Conservation (phyloP, 2,329 filamentous ascomycete genomes). For the Chalaropsis thielavioides region DNA sequence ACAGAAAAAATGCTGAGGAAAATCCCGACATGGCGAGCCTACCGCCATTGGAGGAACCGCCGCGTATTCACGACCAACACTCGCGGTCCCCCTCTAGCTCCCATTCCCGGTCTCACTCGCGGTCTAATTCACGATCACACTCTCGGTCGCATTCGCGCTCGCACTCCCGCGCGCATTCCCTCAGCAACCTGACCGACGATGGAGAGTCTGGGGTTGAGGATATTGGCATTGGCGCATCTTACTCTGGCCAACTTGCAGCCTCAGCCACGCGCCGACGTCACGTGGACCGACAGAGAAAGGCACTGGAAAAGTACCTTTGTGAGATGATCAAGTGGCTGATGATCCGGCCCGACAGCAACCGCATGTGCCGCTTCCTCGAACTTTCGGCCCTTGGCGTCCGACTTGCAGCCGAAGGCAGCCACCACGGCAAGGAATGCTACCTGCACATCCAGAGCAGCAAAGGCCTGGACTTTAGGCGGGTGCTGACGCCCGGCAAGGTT, state of each 20-base stretch:
- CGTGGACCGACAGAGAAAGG: conserved; percentile 67
- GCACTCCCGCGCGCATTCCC: not conserved
- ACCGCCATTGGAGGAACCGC: conserved; percentile 23
- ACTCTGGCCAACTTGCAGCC: conserved; percentile 38
- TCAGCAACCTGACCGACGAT: conserved; percentile 28
- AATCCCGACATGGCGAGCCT: not conserved
- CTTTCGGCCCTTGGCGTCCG: conserved; percentile 86
- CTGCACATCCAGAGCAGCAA: conserved; percentile 85
- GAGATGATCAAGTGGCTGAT: conserved; percentile 95
- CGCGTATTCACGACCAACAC: conserved; percentile 14
- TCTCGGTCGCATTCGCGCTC: conserved; percentile 1
- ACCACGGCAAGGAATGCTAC: conserved; percentile 94
- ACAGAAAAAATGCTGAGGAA: not conserved
- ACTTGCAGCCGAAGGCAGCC: conserved; percentile 86
- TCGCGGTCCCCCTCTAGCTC: not conserved
- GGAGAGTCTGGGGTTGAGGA: conserved; percentile 31
- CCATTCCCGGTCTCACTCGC: not conserved
- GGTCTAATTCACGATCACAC: not conserved
- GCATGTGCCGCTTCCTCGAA: conserved; percentile 89
- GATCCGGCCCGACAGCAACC: conserved; percentile 88
- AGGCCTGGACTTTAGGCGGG: conserved; percentile 70
- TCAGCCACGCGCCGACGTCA: conserved; percentile 45
- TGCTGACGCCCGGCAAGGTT: conserved; percentile 63
- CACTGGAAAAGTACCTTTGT: conserved; percentile 78
- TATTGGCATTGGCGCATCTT: conserved; percentile 15